Evolutionary conservation across 768 basidiomycete species (phyloP).

Genomic region (Suillus lakei): DNA sequence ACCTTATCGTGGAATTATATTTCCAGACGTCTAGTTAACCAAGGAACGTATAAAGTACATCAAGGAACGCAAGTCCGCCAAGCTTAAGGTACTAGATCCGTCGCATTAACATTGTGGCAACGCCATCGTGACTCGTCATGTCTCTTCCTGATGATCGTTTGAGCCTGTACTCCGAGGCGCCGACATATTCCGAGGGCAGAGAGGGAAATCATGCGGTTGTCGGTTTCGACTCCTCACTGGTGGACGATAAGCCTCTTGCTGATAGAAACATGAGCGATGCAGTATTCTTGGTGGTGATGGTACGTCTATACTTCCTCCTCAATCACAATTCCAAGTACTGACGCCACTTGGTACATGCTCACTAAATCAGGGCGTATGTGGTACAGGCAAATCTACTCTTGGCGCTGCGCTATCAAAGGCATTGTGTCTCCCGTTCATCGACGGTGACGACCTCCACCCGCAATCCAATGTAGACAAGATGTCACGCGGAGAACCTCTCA

Average conservation of each 20-base stretch:
- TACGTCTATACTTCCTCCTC: conserved; percentile 27
- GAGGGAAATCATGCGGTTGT: neutral
- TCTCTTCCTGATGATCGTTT: neutral
- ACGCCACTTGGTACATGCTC: neutral
- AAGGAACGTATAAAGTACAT: neutral
- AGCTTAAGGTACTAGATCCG: neutral
- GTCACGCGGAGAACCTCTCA: conserved; percentile 74
- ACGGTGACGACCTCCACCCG: conserved; percentile 92
- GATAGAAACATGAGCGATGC: conserved; percentile 9
- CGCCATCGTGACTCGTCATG: neutral
- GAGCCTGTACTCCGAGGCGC: neutral
- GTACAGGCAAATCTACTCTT: conserved; percentile 77
- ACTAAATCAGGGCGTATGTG: conserved; percentile 67
- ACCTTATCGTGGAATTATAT: neutral
- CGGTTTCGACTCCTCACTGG: neutral
- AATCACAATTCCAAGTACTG: neutral
- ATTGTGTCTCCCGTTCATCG: conserved; percentile 78
- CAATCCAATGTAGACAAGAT: conserved; percentile 86
- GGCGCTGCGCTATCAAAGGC: conserved; percentile 63
- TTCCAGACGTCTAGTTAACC: neutral
- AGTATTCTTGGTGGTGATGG: conserved; percentile 57
- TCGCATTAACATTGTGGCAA: neutral
- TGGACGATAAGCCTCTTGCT: neutral
- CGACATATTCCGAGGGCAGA: neutral
- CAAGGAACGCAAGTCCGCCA: neutral